Conservation (phyloP, 257 asterid species). For the Lithospermum erythrorhizon region DNA sequence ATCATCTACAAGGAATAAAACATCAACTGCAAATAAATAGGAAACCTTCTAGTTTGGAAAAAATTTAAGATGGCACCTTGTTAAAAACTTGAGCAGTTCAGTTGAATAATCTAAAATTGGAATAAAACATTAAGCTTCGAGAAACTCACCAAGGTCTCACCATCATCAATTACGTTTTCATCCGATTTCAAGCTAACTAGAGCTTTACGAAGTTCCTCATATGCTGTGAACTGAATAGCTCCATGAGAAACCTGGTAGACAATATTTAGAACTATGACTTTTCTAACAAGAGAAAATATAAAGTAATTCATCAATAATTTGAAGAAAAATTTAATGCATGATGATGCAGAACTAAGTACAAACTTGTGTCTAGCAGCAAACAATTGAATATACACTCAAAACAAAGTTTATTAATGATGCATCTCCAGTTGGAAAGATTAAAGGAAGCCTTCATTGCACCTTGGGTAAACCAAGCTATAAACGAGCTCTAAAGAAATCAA, state of each 20-base stretch:
- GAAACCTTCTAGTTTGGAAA: background rate
- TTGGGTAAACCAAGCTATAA: no score
- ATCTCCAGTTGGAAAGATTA: no score
- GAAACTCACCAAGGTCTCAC: conserved; percentile 57
- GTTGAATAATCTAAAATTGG: background rate
- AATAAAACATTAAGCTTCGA: conserved; percentile 4
- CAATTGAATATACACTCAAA: no score
- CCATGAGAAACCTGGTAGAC: conserved; percentile 92
- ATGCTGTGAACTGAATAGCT: conserved; percentile 90
- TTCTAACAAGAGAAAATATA: background rate
- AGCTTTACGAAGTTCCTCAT: conserved; percentile 77
- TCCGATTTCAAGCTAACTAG: conserved; percentile 30
- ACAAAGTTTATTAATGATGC: no score
- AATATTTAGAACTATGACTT: conserved; percentile 21
- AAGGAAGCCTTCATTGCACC: no score
- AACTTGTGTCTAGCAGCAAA: no score
- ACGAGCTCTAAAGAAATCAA: no score
- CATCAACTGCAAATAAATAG: background rate
- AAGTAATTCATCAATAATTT: background rate
- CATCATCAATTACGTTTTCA: conserved; percentile 16
- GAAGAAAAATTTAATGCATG: background rate
- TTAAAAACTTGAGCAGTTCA: background rate
- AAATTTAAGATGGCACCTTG: background rate
- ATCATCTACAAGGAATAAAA: no score
- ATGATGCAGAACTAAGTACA: no score